phyloP scores from a whole-genome alignment of 441 rosid genomes.

The Eutrema salsugineum region DNA sequence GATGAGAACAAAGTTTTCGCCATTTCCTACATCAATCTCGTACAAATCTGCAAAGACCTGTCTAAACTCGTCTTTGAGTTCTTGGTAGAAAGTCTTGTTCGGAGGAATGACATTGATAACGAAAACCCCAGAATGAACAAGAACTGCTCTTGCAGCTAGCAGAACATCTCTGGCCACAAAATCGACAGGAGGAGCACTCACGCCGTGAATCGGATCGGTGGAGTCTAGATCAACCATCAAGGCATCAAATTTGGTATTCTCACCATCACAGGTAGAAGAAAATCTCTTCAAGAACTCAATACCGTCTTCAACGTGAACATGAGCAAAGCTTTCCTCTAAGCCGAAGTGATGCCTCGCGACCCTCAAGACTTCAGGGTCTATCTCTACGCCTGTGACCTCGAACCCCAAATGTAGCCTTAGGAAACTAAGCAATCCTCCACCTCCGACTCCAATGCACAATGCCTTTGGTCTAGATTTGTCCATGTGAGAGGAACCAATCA shows the following conservation, averaged over 20 bases:
- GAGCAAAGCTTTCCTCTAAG: constrained; percentile 43
- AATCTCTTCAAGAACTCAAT: constrained; percentile 44
- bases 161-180: constrained; percentile 48
- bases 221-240: constrained; percentile 88
- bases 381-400: constrained; percentile 68
- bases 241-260: constrained; percentile 50
- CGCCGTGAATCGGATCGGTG: constrained; percentile 45
- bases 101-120: constrained; percentile 71
- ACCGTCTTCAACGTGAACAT: constrained; percentile 53
- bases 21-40: constrained; percentile 76
- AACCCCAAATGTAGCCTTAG: constrained; percentile 51
- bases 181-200: constrained; percentile 72
- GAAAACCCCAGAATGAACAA: constrained; percentile 52
- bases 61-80: constrained; percentile 34
- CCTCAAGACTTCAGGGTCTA: constrained; percentile 63
- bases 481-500: constrained; percentile 35
- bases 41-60: constrained; percentile 54
- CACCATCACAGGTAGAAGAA: not conserved
- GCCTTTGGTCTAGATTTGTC: constrained; percentile 49
- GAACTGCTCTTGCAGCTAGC: constrained; percentile 48
- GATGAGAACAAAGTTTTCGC: constrained; percentile 60
- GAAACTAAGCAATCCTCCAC: constrained; percentile 80
- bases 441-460: constrained; percentile 88
- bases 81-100: constrained; percentile 36
- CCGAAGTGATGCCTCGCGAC: constrained; percentile 66